These are phyloP conservation scores for Pseudonitzschia pungens DNA, from an alignment of 108 stramenopile genomes.

Conservation along the genomic window DNA sequence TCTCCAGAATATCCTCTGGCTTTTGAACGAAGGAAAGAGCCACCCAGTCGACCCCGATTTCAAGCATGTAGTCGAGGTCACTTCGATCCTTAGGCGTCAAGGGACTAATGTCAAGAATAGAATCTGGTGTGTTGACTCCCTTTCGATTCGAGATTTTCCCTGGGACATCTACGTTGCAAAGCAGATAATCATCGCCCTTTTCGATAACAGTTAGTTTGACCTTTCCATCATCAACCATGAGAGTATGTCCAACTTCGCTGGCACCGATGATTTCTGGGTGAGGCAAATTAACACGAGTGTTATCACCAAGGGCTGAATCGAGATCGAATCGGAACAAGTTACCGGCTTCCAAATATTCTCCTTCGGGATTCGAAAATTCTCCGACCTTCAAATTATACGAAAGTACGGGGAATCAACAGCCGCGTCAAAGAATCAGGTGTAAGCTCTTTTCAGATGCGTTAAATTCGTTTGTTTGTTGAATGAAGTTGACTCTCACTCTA, in stretches of 20 bases:
- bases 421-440: neutral
- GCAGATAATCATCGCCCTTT: constrained; percentile 80
- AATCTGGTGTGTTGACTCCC: constrained; percentile 94
- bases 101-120: constrained; percentile 89
- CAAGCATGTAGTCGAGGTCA: constrained; percentile 87
- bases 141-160: constrained; percentile 90
- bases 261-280: constrained; percentile 94
- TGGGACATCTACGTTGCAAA: constrained; percentile 84
- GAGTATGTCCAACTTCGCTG: constrained; percentile 81
- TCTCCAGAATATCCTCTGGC: constrained; percentile 88
- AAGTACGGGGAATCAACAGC: too few relatives aligned
- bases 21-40: constrained; percentile 94
- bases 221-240: constrained; percentile 96
- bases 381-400: constrained; percentile 47
- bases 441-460: neutral
- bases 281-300: constrained; percentile 83
- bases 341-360: constrained; percentile 72
- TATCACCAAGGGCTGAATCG: constrained; percentile 79
- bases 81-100: constrained; percentile 90
- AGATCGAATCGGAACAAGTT: constrained; percentile 90
- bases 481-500: neutral
- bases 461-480: neutral
- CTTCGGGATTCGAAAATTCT: constrained; percentile 72
- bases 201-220: constrained; percentile 83
- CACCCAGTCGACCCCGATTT: constrained; percentile 94